phyloP scores from a whole-genome alignment of 2,329 filamentous ascomycete genomes.

The Clonostachys rhizophaga region DNA sequence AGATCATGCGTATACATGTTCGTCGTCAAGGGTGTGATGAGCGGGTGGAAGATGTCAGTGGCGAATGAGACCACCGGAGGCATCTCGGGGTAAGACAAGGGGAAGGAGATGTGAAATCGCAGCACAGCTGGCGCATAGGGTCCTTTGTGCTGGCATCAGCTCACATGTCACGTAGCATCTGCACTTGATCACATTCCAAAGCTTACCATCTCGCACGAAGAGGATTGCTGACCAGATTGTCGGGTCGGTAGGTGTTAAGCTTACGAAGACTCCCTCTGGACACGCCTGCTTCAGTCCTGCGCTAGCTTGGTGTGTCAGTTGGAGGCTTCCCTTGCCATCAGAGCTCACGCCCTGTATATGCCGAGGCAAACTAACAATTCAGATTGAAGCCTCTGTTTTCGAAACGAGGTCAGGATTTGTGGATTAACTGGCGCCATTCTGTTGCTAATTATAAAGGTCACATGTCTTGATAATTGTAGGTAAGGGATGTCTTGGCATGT shows the following conservation, averaged over 20 bases:
- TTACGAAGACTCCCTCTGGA: constrained; percentile 84
- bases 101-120: constrained; percentile 87
- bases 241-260: constrained; percentile 74
- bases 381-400: constrained; percentile 71
- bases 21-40: constrained; percentile 89
- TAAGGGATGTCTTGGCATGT: not conserved
- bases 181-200: not conserved
- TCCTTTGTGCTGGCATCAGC: constrained; percentile 42
- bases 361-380: constrained; percentile 63
- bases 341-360: no score
- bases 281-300: constrained; percentile 76
- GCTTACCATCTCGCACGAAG: constrained; percentile 79
- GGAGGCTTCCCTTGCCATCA: no score
- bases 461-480: no score
- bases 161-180: not conserved
- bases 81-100: constrained; percentile 69
- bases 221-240: constrained; percentile 86
- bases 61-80: constrained; percentile 85
- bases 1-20: constrained; percentile 86
- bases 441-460: not conserved
- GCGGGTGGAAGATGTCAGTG: constrained; percentile 91
- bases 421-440: constrained; percentile 39
- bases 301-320: no score
- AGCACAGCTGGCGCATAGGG: constrained; percentile 85
- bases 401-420: constrained; percentile 48